Evolutionary conservation across 2,329 filamentous ascomycete genomes (phyloP), one percentile per base, ranked within the genome.

Genomic region (Penicillium nordicum): DNA sequence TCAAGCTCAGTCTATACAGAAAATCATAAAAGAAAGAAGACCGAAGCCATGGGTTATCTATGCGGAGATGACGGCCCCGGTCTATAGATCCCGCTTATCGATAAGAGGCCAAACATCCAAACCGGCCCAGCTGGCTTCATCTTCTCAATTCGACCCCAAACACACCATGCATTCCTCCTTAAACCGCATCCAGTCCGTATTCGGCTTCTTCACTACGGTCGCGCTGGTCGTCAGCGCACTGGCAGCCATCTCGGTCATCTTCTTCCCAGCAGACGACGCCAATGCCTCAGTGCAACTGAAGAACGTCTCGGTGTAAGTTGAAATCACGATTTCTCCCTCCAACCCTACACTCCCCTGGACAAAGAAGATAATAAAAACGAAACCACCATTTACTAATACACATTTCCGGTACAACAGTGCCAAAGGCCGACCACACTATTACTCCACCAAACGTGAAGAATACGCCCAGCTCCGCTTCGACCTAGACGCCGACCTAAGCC

Each of bases 171-270:
- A 97, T 77, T 95, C 90, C 71, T 84, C 88, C 45, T 77, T 96
- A 47, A 91, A 89, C 61, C 90, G 94, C 65, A 76, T 88, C 64
- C 94, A 99, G 77, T 93, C 91, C 78, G 88, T 92, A 74, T 99
- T 99, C 74, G 92, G 94, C 75, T 97, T 96, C 85, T 97, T 97
- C 82, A 97, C 94, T 18, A 95, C 92, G 27, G 92, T 97, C 62
- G 88, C 89, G 55, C 94, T 96, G 71, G 84, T 84, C 56, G 83
- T 97, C 53, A 92, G 86, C 50, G 84, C 83, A 53, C 78, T 95
- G 57, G 90, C 97, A 66, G 92, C 93, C 46, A 79, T 88, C 49
- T 92, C 91, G 38, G 90, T 92, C 67, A 75, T 96, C 12, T 48
- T 79, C 9, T 67, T 76, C 88, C 67, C 80, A 80, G 57, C 84